A percentile compares a stretch with the other conserved stretches of the same genome.
phyloP scores from a whole-genome alignment of 257 asterid species.

The Nyctanthes arbortristis region DNA sequence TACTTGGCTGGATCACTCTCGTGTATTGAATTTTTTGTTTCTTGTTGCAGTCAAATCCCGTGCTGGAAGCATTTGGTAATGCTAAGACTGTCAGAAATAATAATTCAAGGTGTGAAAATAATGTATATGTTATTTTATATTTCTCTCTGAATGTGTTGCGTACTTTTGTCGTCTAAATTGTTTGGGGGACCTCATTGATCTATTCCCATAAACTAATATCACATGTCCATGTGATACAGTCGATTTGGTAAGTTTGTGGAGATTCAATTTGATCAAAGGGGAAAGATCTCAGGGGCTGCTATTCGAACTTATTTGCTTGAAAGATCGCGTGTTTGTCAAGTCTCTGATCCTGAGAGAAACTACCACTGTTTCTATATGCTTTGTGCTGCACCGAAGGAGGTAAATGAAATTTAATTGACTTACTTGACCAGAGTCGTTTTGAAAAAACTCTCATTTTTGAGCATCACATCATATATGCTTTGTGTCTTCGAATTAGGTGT shows the following conservation, averaged over 20 bases:
- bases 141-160: background rate
- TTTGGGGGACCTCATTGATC: background rate
- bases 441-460: slow-evolving; percentile 2
- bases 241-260: slow-evolving; percentile 21
- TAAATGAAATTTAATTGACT: background rate
- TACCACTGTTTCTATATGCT: slow-evolving; percentile 4
- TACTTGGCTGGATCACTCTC: background rate
- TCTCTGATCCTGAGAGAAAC: slow-evolving; percentile 16
- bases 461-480: background rate
- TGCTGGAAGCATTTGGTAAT: slow-evolving; percentile 17
- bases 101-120: slow-evolving; percentile 12
- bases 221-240: background rate
- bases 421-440: background rate
- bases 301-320: slow-evolving; percentile 14
- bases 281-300: slow-evolving; percentile 22
- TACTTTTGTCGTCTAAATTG: background rate
- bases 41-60: slow-evolving; percentile 10
- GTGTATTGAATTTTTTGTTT: background rate
- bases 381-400: slow-evolving; percentile 8
- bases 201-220: background rate
- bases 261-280: slow-evolving; percentile 18
- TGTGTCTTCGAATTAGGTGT: too few relatives aligned
- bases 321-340: slow-evolving; percentile 26
- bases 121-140: background rate
- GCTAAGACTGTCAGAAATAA: slow-evolving; percentile 20